Evolutionary conservation across 352 stramenopile species (phyloP).

Genomic region (Discostella stelligera): DNA sequence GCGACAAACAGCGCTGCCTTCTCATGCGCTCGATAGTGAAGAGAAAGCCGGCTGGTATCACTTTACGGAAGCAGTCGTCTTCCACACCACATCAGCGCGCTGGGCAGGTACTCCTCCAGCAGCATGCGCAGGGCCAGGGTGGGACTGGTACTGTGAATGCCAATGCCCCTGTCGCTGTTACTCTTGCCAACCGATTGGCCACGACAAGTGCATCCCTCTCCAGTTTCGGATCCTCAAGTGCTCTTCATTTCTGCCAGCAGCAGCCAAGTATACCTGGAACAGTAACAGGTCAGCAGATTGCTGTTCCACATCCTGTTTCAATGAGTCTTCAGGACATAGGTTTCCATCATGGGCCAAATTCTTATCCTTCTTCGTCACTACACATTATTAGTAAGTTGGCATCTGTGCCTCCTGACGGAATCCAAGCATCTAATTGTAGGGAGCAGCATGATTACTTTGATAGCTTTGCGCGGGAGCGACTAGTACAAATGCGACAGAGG

Average conservation of each 20-base stretch:
- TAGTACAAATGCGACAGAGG: background rate
- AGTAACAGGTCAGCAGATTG: background rate
- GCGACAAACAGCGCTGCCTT: slow-evolving; percentile 28
- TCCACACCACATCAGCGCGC: no score
- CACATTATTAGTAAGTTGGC: no score
- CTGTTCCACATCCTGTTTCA: background rate
- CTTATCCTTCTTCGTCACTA: background rate
- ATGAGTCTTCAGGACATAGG: background rate
- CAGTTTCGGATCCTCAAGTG: background rate
- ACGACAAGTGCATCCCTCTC: background rate
- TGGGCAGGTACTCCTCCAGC: no score
- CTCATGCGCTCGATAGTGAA: slow-evolving; percentile 36
- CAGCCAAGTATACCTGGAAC: background rate
- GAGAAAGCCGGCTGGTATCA: background rate
- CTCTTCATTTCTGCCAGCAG: background rate
- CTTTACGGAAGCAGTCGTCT: no score
- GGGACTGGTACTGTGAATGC: background rate
- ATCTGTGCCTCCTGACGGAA: no score
- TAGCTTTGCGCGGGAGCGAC: background rate
- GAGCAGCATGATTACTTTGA: background rate
- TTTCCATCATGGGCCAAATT: background rate
- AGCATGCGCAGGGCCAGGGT: no score
- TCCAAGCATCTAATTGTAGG: background rate
- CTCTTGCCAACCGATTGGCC: background rate
- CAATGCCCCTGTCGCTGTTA: background rate